Base-by-base conservation (phyloP, 2,329 filamentous ascomycete genomes). In the Coniochaeta ligniaria region DNA sequence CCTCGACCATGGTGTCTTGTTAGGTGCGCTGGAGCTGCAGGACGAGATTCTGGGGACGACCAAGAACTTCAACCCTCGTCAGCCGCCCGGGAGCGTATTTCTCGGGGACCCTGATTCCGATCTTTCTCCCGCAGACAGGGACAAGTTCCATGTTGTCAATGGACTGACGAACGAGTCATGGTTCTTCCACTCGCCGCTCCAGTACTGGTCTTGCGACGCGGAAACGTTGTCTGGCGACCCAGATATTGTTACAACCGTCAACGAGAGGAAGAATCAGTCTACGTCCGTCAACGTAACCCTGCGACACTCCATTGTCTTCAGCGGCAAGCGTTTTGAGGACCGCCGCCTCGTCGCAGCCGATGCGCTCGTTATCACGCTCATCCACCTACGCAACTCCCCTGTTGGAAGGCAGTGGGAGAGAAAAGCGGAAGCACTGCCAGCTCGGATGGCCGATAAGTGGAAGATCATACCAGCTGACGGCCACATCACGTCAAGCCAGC, bases 151-250 rank as follows among this genome's bases (percentile, higher is more conserved):
- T 67, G 80, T 84, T 58, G 76, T 79, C 65, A 86, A 87, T 67
- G 84, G 83, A 16, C 71, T 85, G 36, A 84, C 80, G 4, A 82
- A 85, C 64, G 75, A 85, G 66, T 85, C 85, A 4, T 92, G 89
- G 89, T 90, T 90, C 66, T 90, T 90, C 68, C 89, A 93, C 67
- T 93, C 90, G n/a, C 90, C 90, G 1, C 74, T 94, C 59, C 86
- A 91, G 72, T 93, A 92, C 72, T 94, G 90, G 90, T 82, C 85
- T 62, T 89, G 87, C 69, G 89, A 80, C n/a, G 69, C 76, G 6
- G 78, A 83, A 1, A 74, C 73, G 7, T 83, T 94, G 57, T 70
- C 81, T 28, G 70, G 73, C 17, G 90, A 94, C 67, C 59, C 71
- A 0, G 80, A 92, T 68, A 80, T 92, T 14, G 71, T 92, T 3